Conservation (phyloP, 768 basidiomycete species). For the Suillus tomentosus region DNA sequence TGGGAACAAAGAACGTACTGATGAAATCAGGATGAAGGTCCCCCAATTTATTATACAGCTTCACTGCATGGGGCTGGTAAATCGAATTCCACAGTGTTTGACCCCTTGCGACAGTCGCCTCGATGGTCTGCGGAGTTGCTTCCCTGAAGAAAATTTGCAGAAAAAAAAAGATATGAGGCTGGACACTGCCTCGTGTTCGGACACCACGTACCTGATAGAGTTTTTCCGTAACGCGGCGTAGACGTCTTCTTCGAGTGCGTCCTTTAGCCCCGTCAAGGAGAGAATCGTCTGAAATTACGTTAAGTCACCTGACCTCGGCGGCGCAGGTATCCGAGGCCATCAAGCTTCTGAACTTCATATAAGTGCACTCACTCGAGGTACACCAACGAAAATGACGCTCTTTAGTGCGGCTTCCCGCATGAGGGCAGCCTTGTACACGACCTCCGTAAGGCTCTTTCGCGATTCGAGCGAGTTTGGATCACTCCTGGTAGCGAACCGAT, state of each 20-base stretch:
- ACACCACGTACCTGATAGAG: constrained; percentile 59
- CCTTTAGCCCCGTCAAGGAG: constrained; percentile 73
- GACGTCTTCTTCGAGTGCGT: constrained; percentile 81
- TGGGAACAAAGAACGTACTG: constrained; percentile 55
- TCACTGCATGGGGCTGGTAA: constrained; percentile 87
- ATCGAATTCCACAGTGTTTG: constrained; percentile 80
- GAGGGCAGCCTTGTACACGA: constrained; percentile 73
- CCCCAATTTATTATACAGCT: constrained; percentile 84
- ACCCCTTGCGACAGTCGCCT: constrained; percentile 69
- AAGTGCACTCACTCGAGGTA: constrained; percentile 65
- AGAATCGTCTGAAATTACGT: constrained; percentile 66
- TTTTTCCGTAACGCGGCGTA: constrained; percentile 66
- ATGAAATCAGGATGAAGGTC: constrained; percentile 94
- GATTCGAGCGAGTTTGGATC: constrained; percentile 41
- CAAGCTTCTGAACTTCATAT: constrained; percentile 7
- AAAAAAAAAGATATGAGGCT: constrained; percentile 15
- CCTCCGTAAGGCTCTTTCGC: constrained; percentile 49
- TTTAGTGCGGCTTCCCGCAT: constrained; percentile 91
- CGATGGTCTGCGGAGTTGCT: constrained; percentile 62
- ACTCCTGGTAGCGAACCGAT: constrained; percentile 69
- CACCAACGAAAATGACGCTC: constrained; percentile 86
- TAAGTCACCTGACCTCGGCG: constrained; percentile 13
- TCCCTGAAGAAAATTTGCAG: constrained; percentile 42
- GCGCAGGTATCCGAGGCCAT: constrained; percentile 7
- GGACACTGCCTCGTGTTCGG: constrained; percentile 13